phyloP scores from a whole-genome alignment of 2,329 filamentous ascomycete species.

The Coniochaeta prunicola region DNA sequence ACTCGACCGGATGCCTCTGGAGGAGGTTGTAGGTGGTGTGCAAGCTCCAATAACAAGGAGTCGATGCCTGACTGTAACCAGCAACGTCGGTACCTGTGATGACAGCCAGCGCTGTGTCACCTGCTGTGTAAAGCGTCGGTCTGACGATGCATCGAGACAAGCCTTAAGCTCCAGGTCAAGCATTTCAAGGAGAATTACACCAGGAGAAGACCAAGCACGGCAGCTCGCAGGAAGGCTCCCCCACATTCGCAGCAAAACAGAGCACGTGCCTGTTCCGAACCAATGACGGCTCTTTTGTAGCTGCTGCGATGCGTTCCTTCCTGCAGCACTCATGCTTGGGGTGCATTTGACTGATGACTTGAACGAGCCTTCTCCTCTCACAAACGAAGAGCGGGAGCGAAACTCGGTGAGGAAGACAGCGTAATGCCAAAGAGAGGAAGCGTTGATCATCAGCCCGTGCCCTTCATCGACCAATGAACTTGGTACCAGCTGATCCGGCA shows the following conservation, averaged over 20 bases:
- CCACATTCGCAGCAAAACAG: neutral
- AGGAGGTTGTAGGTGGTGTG: no score
- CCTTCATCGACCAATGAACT: neutral
- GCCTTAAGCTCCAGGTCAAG: neutral
- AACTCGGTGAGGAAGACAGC: neutral
- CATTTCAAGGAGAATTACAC: neutral
- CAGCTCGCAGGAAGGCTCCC: neutral
- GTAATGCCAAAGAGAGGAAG: neutral
- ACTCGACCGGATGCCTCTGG: neutral
- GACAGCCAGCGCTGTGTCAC: neutral
- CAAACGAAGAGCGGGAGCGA: neutral
- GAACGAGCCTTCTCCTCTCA: neutral
- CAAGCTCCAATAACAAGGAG: neutral
- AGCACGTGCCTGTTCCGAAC: neutral
- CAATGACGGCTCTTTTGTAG: neutral
- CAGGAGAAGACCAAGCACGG: neutral
- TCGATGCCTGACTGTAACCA: neutral
- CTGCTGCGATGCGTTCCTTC: neutral
- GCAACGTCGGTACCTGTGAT: no score
- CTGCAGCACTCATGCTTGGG: neutral
- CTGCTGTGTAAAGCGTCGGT: neutral
- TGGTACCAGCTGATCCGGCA: neutral
- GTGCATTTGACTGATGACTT: neutral
- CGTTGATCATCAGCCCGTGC: neutral
- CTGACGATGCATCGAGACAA: neutral